Percentiles rank a stretch among this genome's conserved stretches.
These are phyloP conservation scores for Citrus maxima DNA, from an alignment of 345 rosid species.

Conservation along the genomic window DNA sequence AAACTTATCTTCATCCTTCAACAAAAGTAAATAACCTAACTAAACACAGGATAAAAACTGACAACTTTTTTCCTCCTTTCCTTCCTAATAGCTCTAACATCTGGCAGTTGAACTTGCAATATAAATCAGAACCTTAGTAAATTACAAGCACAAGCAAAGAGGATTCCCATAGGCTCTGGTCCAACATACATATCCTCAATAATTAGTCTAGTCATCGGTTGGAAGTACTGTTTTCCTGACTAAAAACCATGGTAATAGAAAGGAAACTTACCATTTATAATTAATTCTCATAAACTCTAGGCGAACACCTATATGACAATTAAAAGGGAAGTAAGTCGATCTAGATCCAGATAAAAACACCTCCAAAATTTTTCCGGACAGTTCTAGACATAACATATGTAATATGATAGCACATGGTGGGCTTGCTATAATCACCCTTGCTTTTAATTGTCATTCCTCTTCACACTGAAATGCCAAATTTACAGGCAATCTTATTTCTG, in stretches of 20 bases:
- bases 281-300: too few species aligned
- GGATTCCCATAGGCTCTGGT: not conserved
- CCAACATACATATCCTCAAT: not conserved
- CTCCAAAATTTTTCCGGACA: not conserved
- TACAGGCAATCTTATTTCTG: not conserved
- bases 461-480: not conserved
- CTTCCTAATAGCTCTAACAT: too few species aligned
- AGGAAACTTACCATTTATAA: not conserved
- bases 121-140: not conserved
- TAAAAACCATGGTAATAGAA: not conserved
- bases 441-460: too few species aligned
- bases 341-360: not conserved
- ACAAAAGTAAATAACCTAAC: too few species aligned
- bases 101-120: too few species aligned
- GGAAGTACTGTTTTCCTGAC: not conserved
- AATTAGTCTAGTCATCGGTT: not conserved
- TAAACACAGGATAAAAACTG: too few species aligned
- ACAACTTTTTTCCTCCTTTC: too few species aligned
- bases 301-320: too few species aligned
- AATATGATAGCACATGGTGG: too few species aligned
- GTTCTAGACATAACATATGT: not conserved
- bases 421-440: too few species aligned
- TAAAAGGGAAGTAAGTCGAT: not conserved
- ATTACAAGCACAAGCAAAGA: not conserved
- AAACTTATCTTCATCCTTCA: not conserved